Conservation (phyloP, 2,329 filamentous ascomycete genomes). For the Ilyonectria sp. region DNA sequence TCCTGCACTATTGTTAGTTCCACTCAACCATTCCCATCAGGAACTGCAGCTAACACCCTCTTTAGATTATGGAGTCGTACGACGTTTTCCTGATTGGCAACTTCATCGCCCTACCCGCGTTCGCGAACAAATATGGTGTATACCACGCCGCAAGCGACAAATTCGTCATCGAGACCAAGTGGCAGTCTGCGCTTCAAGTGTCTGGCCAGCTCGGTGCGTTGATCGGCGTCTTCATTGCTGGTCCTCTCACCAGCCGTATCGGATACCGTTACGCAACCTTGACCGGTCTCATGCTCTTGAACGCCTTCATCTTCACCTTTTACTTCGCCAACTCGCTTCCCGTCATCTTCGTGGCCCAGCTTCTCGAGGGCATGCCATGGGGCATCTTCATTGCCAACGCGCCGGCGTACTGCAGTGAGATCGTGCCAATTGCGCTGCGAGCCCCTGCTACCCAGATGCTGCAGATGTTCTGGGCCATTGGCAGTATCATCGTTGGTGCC, state of each 20-base stretch:
- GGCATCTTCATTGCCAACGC: conserved; percentile 74
- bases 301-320: conserved; percentile 60
- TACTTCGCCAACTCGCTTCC: conserved; percentile 63
- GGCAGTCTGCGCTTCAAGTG: conserved; percentile 55
- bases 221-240: conserved; percentile 53
- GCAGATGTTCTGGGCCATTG: conserved; percentile 76
- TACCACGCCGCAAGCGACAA: conserved; percentile 40
- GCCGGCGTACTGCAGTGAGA: conserved; percentile 72
- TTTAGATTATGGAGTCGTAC: conserved; percentile 64
- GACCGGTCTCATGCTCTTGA: conserved; percentile 54
- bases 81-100: conserved; percentile 63
- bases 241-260: conserved; percentile 51
- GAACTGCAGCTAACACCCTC: not conserved
- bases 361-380: conserved; percentile 72
- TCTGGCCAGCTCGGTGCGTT: conserved; percentile 53
- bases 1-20: conserved; percentile 61
- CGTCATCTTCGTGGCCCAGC: conserved; percentile 64
- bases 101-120: conserved; percentile 58
- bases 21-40: not conserved
- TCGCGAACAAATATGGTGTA: conserved; percentile 54
- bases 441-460: conserved; percentile 70
- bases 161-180: conserved; percentile 55
- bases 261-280: conserved; percentile 55
- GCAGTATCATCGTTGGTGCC: conserved; percentile 70
- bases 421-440: conserved; percentile 69